Base-by-base conservation (phyloP, 2,329 filamentous ascomycete genomes). In the Colletotrichum sansevieriae region DNA sequence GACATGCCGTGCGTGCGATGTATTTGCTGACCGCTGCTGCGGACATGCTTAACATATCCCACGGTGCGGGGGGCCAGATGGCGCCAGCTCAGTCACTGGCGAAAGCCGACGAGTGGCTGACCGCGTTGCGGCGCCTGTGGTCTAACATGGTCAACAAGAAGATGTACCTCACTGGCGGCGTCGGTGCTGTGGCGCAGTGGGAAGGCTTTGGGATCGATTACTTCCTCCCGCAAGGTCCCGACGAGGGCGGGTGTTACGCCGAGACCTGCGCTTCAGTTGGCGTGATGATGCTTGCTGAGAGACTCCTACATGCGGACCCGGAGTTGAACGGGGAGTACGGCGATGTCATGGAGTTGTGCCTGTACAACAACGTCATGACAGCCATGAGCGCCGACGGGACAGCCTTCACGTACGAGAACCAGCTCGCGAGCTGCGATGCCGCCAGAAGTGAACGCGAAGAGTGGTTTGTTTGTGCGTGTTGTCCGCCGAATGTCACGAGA, bases 181-280 rank as follows among this genome's bases (percentile, higher is more conserved):
- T 90, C 57, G 88, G 88, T 1, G 84, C 81, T 1, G 82, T 87
- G 46, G 81, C 84, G 71, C 85, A 89, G 73, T 88, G 85, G 84
- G 84, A 90, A 75, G 87, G 88, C 3, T 90, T 90, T 73, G 87
- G 87, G 0, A 80, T 83, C 46, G 83, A 88, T 69, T 88, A 89
- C 72, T 88, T 88, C 74, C 78, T 90, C 5, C 87, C 87, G 1
- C 86, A 88, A 47, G 80, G 83, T 2, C 85, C 85, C 0, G 88
- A 89, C 67, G 87, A 89, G 68, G 87, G 88, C 4, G 88, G 87
- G 2, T 90, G 88, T 72, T 90, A 90, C 74, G 82, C 86, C 2
- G 88, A 90, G 75, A 90, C 88, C 0, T 90, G 86, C 73, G 88
- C 87, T 1, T 82, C 83, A 0, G 88, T 90, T 69, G 87, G 85